Base-by-base conservation (phyloP, 495 filamentous ascomycete species). In the Daldinia loculata region DNA sequence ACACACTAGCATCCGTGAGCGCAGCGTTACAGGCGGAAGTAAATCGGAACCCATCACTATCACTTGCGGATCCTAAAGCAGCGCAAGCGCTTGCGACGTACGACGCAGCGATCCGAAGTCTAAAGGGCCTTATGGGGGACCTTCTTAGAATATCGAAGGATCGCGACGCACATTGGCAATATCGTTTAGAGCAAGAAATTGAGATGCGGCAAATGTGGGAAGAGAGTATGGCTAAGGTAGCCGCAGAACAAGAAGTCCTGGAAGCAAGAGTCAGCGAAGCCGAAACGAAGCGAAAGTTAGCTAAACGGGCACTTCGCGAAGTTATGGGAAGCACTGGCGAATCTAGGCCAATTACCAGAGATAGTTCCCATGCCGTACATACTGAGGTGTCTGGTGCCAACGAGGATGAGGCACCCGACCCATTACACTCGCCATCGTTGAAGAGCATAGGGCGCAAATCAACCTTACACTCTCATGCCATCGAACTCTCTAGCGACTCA, bases 141-240 rank as follows among this genome's bases (percentile, higher is more conserved):
- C 86, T 98, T 3, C 81, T 97, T 12, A 92, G 92, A 36, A 98
- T 99, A 74, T 94, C 93, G 15, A 87, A 91, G 63, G 95, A 99
- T 74, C 90, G 96, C 29, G 95, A 99, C 79, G 88, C 93, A 0
- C 97, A 97, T 76, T 99, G 95, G 95, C 94, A 97, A 78, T 95
- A 95, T 77, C 89, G 95, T 15, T 85, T 99, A 29, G 93, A 95
- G 74, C 89, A 92, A 38, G 95, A 99, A 79, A 89, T 89, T 34
- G 89, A 94, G 75, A 88, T 98, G 74, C 89, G 95, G 29, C 89
- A 91, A 50, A 90, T 99, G 86, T 99, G 96, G 95, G 95, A 99
- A 82, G 96, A 98, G 68, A 98, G 93, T 80, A 98, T 99, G 95
- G 92, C 94, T 5, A 88, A 91, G 56, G 89, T 99, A 24, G 95